Conservation (phyloP, 352 stramenopile species). For the Pythium aristosporum region DNA sequence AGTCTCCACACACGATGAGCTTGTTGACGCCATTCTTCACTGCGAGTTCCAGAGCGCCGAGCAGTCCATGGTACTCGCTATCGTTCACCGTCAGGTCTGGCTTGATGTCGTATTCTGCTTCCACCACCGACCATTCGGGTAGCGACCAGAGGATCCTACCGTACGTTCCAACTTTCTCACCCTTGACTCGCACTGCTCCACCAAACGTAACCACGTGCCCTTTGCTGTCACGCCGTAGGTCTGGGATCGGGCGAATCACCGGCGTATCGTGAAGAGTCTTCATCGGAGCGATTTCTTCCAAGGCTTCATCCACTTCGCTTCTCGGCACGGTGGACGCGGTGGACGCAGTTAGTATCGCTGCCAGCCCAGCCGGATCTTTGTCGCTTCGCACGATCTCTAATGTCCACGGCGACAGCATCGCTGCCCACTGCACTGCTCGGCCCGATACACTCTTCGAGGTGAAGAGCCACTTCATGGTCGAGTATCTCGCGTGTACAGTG, state of each 20-base stretch:
- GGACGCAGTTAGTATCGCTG: slow-evolving; percentile 10
- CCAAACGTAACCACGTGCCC: slow-evolving; percentile 15
- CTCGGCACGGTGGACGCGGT: not conserved
- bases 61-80: not conserved
- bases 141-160: not conserved
- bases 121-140: not conserved
- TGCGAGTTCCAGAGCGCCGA: not conserved
- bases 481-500: slow-evolving; percentile 12
- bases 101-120: not conserved
- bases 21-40: not conserved
- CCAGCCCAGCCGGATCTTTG: not conserved
- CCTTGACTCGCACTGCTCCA: slow-evolving; percentile 6
- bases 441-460: slow-evolving; percentile 18
- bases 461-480: slow-evolving; percentile 25
- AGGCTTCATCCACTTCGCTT: not conserved
- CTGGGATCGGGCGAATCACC: slow-evolving; percentile 10
- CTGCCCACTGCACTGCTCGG: slow-evolving; percentile 16
- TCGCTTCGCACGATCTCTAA: slow-evolving; percentile 20
- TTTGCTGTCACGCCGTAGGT: not conserved
- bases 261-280: slow-evolving; percentile 11
- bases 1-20: slow-evolving; percentile 9
- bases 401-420: slow-evolving; percentile 17
- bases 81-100: not conserved
- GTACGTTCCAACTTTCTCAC: not conserved
- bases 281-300: slow-evolving; percentile 14